Evolutionary conservation across 1,139 yeast genomes (phyloP).

Genomic region (Diutina pseudorugosa): DNA sequence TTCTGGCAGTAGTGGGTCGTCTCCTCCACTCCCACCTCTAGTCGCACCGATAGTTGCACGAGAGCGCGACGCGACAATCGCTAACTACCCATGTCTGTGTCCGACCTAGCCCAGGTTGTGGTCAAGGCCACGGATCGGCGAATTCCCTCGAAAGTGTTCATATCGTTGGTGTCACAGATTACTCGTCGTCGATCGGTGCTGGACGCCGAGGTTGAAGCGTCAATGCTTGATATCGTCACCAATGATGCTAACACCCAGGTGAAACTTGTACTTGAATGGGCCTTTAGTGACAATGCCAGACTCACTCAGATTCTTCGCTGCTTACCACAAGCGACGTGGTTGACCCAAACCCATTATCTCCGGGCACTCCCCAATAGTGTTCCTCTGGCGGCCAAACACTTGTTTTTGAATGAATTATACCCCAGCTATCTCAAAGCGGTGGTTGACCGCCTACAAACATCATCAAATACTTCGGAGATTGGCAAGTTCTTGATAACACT

Average conservation of each 20-base stretch:
- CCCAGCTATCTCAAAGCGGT: background rate
- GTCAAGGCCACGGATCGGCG: background rate
- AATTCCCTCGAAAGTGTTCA: background rate
- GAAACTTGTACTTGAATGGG: background rate
- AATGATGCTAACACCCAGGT: background rate
- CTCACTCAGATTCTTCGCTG: background rate
- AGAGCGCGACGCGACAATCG: background rate
- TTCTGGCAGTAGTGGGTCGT: too few species aligned
- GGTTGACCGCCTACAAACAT: background rate
- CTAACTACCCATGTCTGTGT: background rate
- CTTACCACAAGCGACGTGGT: background rate
- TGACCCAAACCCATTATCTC: background rate
- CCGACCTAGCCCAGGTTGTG: background rate
- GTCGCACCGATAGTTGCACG: background rate
- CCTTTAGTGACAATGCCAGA: background rate
- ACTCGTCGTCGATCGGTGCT: background rate
- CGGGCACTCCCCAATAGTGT: background rate
- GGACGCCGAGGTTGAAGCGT: background rate
- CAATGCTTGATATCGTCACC: background rate
- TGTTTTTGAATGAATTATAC: background rate
- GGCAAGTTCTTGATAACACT: background rate
- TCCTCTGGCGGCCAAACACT: background rate
- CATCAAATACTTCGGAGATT: background rate
- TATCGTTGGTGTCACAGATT: background rate
- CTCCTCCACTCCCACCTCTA: too few species aligned